Conservation (phyloP, 2,329 filamentous ascomycete genomes). For the Fusarium irregulare region DNA sequence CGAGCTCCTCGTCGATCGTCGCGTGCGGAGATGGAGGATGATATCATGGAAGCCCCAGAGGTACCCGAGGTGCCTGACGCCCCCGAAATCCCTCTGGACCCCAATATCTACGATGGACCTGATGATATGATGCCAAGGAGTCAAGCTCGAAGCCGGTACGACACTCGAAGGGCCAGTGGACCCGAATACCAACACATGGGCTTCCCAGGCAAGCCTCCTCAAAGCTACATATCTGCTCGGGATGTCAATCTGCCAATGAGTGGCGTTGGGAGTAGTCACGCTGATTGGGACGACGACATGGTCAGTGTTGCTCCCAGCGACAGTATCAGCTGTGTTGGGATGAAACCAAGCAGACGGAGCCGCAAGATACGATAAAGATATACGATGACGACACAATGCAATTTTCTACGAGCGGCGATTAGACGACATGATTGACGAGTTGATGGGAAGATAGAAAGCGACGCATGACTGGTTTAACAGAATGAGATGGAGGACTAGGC, state of each 20-base stretch:
- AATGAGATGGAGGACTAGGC: slow-evolving; percentile 7
- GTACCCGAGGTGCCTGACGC: slow-evolving; percentile 37
- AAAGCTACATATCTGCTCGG: slow-evolving; percentile 48
- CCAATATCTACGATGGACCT: slow-evolving; percentile 29
- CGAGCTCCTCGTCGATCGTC: slow-evolving; percentile 40
- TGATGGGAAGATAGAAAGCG: slow-evolving; percentile 25
- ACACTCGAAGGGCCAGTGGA: slow-evolving; percentile 35
- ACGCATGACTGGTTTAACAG: slow-evolving; percentile 11
- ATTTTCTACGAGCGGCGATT: slow-evolving; percentile 15
- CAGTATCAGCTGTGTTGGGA: slow-evolving; percentile 71
- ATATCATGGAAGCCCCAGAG: slow-evolving; percentile 44
- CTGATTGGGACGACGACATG: slow-evolving; percentile 60
- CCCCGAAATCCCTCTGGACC: slow-evolving; percentile 31
- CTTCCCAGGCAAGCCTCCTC: slow-evolving; percentile 39
- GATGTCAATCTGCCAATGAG: slow-evolving; percentile 57
- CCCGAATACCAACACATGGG: slow-evolving; percentile 34
- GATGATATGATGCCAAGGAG: slow-evolving; percentile 47
- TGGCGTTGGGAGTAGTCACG: slow-evolving; percentile 55
- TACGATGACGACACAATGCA: slow-evolving; percentile 13
- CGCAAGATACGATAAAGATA: slow-evolving; percentile 40
- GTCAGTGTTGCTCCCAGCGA: slow-evolving; percentile 69
- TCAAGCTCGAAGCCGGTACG: slow-evolving; percentile 46
- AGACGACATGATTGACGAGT: slow-evolving; percentile 29
- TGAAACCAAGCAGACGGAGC: slow-evolving; percentile 45
- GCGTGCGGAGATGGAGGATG: slow-evolving; percentile 44